These are phyloP conservation scores for Oxyria digyna DNA, from an alignment of 148 eudicot species.

Conservation along the genomic window DNA sequence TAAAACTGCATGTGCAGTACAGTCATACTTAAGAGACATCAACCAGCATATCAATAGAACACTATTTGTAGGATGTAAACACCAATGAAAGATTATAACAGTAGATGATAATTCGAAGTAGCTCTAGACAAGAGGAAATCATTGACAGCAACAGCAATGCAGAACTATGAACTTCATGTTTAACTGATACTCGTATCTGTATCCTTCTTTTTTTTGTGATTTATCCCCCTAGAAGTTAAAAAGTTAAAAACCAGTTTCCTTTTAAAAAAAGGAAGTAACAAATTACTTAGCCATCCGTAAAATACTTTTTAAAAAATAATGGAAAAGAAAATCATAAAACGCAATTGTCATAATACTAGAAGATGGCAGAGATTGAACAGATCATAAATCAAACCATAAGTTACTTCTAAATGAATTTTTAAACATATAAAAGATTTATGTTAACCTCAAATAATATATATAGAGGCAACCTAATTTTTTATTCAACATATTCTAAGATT, in stretches of 20 bases:
- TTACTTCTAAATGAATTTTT: background rate
- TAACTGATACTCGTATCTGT: too few relatives aligned
- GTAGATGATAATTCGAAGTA: too few relatives aligned
- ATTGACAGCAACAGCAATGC: too few relatives aligned
- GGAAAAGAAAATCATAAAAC: background rate
- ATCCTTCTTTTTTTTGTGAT: background rate
- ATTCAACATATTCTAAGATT: background rate
- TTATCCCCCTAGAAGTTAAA: background rate
- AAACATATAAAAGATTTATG: background rate
- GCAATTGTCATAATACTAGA: background rate
- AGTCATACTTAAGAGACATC: background rate
- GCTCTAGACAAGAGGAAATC: too few relatives aligned
- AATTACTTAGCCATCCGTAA: too few relatives aligned
- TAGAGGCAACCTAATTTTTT: too few relatives aligned
- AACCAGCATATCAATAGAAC: background rate
- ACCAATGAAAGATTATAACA: too few relatives aligned
- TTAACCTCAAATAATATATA: background rate
- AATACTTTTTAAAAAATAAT: too few relatives aligned
- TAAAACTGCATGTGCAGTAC: background rate
- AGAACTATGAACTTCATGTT: too few relatives aligned
- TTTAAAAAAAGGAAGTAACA: too few relatives aligned
- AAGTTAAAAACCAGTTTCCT: background rate
- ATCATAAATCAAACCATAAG: background rate
- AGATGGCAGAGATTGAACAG: background rate
- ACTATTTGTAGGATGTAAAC: too few relatives aligned